Percentiles rank a stretch among this genome's conserved stretches.
Conservation (phyloP, 1,284 basidiomycete genomes). For the Tylopilus sp. region DNA sequence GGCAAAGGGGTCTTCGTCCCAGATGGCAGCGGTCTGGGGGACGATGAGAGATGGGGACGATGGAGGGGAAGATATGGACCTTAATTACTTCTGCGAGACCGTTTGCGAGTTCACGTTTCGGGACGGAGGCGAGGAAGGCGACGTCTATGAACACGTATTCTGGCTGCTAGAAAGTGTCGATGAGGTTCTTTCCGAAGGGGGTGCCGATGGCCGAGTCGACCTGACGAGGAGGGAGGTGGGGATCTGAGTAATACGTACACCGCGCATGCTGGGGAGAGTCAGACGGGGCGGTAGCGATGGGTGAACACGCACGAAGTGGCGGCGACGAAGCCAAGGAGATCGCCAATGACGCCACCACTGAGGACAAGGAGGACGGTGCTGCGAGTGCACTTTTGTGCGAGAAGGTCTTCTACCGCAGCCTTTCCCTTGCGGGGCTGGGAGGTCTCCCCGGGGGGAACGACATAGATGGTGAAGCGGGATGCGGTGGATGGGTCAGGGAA, state of each 20-base stretch:
- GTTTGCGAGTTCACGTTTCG: slow-evolving; percentile 91
- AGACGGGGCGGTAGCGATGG: neutral
- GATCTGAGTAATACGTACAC: slow-evolving; percentile 91
- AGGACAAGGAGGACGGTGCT: slow-evolving; percentile 96
- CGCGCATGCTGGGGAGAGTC: slow-evolving; percentile 65
- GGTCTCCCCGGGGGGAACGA: slow-evolving; percentile 90
- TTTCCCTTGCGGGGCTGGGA: slow-evolving; percentile 92
- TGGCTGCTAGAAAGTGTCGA: slow-evolving; percentile 99
- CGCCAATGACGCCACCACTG: slow-evolving; percentile 96
- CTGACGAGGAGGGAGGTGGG: slow-evolving; percentile 96
- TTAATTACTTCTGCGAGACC: slow-evolving; percentile 99
- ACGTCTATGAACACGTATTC: slow-evolving; percentile 97
- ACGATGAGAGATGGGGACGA: slow-evolving; percentile 2
- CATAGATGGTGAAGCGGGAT: slow-evolving; percentile 74
- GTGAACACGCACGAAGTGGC: slow-evolving; percentile 88
- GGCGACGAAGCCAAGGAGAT: slow-evolving; percentile 93
- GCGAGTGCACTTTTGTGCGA: slow-evolving; percentile 85
- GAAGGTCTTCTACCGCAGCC: slow-evolving; percentile 91
- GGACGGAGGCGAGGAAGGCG: slow-evolving; percentile 92
- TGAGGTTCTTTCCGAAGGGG: too few species aligned
- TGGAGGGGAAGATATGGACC: slow-evolving; percentile 40
- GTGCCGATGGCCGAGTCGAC: slow-evolving; percentile 96
- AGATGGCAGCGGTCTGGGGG: slow-evolving; percentile 87
- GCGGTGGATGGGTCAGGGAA: slow-evolving; percentile 34
- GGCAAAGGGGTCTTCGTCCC: too few species aligned